Percentiles rank a stretch among this genome's conserved stretches.
These are phyloP conservation scores for Mortierella sp. DNA, from an alignment of 371 early-diverging fungal species.

Conservation along the genomic window DNA sequence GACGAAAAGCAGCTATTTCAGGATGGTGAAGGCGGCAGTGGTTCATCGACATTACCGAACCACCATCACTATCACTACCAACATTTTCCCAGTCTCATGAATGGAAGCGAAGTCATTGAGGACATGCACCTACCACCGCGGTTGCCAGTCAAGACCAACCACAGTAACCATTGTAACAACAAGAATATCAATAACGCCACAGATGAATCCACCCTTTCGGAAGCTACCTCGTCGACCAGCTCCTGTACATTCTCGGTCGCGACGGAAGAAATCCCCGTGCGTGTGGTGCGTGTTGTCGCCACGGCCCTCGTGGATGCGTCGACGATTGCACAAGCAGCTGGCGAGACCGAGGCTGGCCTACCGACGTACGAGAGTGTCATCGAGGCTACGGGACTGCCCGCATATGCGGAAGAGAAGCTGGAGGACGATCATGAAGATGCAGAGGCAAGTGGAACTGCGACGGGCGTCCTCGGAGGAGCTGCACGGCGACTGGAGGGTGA, in stretches of 20 bases:
- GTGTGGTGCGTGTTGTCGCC: slow-evolving; percentile 47
- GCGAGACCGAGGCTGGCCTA: slow-evolving; percentile 43
- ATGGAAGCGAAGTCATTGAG: neutral
- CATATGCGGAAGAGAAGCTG: slow-evolving; percentile 45
- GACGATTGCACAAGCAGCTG: slow-evolving; percentile 49
- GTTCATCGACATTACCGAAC: slow-evolving; percentile 9
- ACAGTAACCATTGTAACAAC: too few relatives aligned
- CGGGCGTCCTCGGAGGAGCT: slow-evolving; percentile 49
- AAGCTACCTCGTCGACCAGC: neutral
- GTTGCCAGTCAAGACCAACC: neutral
- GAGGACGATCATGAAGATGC: slow-evolving; percentile 51
- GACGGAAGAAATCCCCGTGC: slow-evolving; percentile 49
- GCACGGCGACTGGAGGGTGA: slow-evolving; percentile 48
- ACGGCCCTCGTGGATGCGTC: slow-evolving; percentile 49
- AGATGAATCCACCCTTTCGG: neutral
- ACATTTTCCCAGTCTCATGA: too few relatives aligned
- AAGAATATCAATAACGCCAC: neutral
- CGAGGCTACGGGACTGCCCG: slow-evolving; percentile 54
- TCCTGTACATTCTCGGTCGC: slow-evolving; percentile 26
- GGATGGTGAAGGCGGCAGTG: slow-evolving; percentile 14
- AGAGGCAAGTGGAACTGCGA: slow-evolving; percentile 41
- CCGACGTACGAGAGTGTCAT: slow-evolving; percentile 56
- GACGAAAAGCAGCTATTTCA: slow-evolving; percentile 28
- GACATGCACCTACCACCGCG: slow-evolving; percentile 4
- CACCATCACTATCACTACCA: slow-evolving; percentile 3